Evolutionary conservation across 2,329 filamentous ascomycete genomes (phyloP).

Genomic region (Neofusicoccum laricinum): DNA sequence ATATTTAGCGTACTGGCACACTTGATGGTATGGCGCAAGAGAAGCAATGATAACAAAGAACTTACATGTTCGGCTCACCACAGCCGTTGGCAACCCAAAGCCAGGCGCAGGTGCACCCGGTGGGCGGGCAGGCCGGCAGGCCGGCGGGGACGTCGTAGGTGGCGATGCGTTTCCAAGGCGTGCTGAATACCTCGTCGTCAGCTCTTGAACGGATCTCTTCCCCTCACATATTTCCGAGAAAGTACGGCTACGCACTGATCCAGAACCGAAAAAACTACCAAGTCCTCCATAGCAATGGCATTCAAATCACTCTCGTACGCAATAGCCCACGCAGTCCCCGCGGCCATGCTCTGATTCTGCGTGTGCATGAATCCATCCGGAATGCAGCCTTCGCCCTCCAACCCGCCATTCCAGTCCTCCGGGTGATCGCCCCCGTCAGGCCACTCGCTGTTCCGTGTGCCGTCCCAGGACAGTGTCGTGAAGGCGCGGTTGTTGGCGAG

Average conservation of each 20-base stretch:
- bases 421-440: constrained; percentile 47
- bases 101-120: constrained; percentile 42
- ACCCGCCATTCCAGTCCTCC: constrained; percentile 45
- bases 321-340: constrained; percentile 51
- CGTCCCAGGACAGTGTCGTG: constrained; percentile 47
- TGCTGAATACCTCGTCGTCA: constrained; percentile 23
- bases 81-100: constrained; percentile 41
- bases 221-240: no score
- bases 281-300: constrained; percentile 50
- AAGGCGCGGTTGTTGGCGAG: constrained; percentile 51
- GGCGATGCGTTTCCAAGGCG: constrained; percentile 39
- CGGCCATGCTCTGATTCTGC: constrained; percentile 42
- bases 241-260: constrained; percentile 35
- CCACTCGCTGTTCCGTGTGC: constrained; percentile 41
- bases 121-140: constrained; percentile 37
- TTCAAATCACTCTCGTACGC: constrained; percentile 48
- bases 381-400: constrained; percentile 30
- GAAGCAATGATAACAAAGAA: not conserved
- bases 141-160: constrained; percentile 36
- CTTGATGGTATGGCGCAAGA: not conserved
- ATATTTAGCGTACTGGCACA: not conserved
- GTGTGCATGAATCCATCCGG: constrained; percentile 49
- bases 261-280: constrained; percentile 51
- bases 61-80: constrained; percentile 37
- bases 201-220: not conserved